phyloP scores from a whole-genome alignment of 352 stramenopile genomes.

The Phytophthora uliginosa region DNA sequence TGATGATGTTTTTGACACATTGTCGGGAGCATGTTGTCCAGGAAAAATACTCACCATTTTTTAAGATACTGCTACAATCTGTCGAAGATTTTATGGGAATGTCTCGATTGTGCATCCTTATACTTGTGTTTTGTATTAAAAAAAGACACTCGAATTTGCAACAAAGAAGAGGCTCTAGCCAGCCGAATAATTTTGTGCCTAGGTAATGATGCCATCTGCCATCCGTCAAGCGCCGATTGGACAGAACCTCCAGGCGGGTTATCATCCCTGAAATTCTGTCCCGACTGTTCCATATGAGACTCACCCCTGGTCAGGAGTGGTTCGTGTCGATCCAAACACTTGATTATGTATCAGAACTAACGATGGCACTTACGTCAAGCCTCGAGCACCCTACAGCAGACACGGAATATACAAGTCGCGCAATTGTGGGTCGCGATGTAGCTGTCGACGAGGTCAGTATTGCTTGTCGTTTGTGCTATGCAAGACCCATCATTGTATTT shows the following conservation, averaged over 20 bases:
- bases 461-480: no score
- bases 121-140: conserved; percentile 19
- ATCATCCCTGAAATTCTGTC: conserved; percentile 2
- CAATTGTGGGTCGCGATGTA: no score
- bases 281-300: conserved; percentile 26
- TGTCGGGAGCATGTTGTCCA: no score
- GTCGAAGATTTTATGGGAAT: no score
- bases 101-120: no score
- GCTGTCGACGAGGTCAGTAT: no score
- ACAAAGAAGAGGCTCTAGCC: conserved; percentile 21
- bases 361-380: conserved; percentile 43
- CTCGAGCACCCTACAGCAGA: conserved; percentile 8
- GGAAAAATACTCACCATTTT: no score
- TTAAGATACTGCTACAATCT: no score
- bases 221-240: conserved; percentile 16
- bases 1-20: no score
- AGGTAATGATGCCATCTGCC: conserved; percentile 21
- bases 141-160: background rate
- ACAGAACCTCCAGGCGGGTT: conserved; percentile 1
- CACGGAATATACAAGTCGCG: no score
- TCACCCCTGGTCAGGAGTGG: conserved; percentile 19
- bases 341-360: conserved; percentile 40
- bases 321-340: conserved; percentile 22
- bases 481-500: no score
- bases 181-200: conserved; percentile 23